Evolutionary conservation across 768 basidiomycete genomes (phyloP), one percentile per base, ranked within the genome.

Genomic region (Mycena albidolilacea): DNA sequence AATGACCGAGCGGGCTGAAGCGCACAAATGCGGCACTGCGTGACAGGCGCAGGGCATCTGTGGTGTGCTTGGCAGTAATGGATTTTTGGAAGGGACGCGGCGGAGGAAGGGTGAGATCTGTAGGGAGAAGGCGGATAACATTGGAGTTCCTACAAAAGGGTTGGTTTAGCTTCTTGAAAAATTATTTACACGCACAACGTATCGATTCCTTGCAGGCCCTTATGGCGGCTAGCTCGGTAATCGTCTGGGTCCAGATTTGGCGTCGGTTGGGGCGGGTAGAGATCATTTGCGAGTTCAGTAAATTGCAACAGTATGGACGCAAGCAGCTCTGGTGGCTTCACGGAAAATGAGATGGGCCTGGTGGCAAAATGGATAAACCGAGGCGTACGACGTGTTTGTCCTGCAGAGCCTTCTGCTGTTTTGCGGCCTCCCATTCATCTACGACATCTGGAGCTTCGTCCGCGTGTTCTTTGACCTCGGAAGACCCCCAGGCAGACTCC

Each of bases 361-460:
- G 61, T 64, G 62, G 77, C 65, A 74, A 70, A 74, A 44, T 30
- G 30, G 69, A 77, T 65, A 71, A 64, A 48, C 63, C 78, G 43
- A 73, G 48, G 85, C 93, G 82, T 82, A 94, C 94, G 79, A 94
- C 90, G 78, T 88, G 85, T 55, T 85, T 85, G 78, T 94, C 89
- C 77, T 89, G 85, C 71, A 85, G 86, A 73, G 88, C 88, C 76
- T 93, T 92, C 72, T 87, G 82, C 76, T 82, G 85, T 71, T 84
- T 87, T 14, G 92, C 92, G 11, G 80, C 76, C 74, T 92, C 92
- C 93, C 93, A 94, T 80, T 92, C 91, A 77, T 94, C 92, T 7
- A 82, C 79, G 7, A 79, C 77, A 55, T 83, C 81, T 8, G 80
- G 78, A 38, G n/a, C 69, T n/a, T 79, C 76, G 48, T 68, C 54